A percentile compares a stretch with the other conserved stretches of the same genome.
phyloP scores from a whole-genome alignment of 768 basidiomycete genomes.

The Pleurotus cornucopiae region DNA sequence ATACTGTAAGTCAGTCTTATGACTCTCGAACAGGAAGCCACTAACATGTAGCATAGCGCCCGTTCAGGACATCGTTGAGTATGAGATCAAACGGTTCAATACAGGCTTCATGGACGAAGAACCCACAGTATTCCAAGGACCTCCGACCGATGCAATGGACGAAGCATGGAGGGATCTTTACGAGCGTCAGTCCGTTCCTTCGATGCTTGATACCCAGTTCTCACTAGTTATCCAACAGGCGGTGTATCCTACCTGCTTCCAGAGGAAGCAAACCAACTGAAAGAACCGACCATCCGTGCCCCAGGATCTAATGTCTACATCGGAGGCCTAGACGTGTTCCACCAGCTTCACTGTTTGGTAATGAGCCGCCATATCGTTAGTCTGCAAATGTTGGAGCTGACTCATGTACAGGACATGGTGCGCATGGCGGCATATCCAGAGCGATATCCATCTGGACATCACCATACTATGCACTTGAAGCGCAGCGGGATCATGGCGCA shows the following conservation, averaged over 20 bases:
- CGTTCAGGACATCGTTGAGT: not conserved
- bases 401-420: not conserved
- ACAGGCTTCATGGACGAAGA: not conserved
- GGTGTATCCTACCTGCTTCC: constrained; percentile 3
- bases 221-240: not conserved
- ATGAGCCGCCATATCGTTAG: not conserved
- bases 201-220: not conserved
- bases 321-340: constrained; percentile 18
- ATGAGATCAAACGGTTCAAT: constrained; percentile 2
- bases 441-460: not conserved
- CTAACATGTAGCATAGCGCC: not conserved
- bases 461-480: not conserved
- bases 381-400: too few relatives aligned
- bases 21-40: not conserved
- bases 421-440: not conserved
- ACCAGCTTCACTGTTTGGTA: constrained; percentile 21
- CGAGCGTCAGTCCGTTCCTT: not conserved
- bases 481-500: not conserved
- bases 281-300: not conserved
- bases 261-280: not conserved
- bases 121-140: constrained; percentile 3
- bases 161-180: constrained; percentile 17
- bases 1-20: not conserved
- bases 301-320: constrained; percentile 14
- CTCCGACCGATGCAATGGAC: constrained; percentile 16